phyloP scores from a whole-genome alignment of 2,329 filamentous ascomycete species.

The Didymella keratinophila region DNA sequence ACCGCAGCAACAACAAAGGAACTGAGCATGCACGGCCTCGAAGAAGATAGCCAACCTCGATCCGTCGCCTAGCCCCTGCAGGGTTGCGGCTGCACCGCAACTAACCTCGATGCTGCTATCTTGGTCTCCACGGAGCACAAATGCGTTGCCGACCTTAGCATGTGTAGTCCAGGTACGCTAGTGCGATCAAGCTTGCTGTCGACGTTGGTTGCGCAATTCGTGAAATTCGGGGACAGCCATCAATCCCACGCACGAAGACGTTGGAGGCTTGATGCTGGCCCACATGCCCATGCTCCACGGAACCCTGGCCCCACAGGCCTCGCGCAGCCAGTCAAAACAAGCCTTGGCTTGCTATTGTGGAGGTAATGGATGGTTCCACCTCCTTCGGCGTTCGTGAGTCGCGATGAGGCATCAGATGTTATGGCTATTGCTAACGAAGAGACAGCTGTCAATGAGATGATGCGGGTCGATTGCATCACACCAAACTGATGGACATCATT shows the following conservation, averaged over 20 bases:
- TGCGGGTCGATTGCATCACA: background rate
- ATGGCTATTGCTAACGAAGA: background rate
- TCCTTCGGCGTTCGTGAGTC: background rate
- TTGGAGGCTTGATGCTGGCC: slow-evolving; percentile 9
- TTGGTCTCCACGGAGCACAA: slow-evolving; percentile 18
- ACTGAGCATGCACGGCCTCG: slow-evolving; percentile 18
- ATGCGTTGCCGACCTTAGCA: slow-evolving; percentile 12
- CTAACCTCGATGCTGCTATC: slow-evolving; percentile 20
- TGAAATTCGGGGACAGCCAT: slow-evolving; percentile 3
- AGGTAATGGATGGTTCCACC: background rate
- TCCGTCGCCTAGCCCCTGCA: slow-evolving; percentile 17
- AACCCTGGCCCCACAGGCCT: background rate
- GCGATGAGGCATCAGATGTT: background rate
- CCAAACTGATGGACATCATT: background rate
- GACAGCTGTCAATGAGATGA: background rate
- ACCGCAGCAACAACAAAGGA: slow-evolving; percentile 29
- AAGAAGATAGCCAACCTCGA: slow-evolving; percentile 12
- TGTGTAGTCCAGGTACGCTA: slow-evolving; percentile 11
- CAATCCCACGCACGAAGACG: slow-evolving; percentile 3
- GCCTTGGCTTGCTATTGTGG: slow-evolving; percentile 1
- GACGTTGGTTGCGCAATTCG: slow-evolving; percentile 3
- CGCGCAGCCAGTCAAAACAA: background rate
- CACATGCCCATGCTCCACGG: background rate
- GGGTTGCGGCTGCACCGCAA: slow-evolving; percentile 9
- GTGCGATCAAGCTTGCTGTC: background rate